phyloP scores from a whole-genome alignment of 2,329 filamentous ascomycete genomes.

The Ascocoryne sarcoides region DNA sequence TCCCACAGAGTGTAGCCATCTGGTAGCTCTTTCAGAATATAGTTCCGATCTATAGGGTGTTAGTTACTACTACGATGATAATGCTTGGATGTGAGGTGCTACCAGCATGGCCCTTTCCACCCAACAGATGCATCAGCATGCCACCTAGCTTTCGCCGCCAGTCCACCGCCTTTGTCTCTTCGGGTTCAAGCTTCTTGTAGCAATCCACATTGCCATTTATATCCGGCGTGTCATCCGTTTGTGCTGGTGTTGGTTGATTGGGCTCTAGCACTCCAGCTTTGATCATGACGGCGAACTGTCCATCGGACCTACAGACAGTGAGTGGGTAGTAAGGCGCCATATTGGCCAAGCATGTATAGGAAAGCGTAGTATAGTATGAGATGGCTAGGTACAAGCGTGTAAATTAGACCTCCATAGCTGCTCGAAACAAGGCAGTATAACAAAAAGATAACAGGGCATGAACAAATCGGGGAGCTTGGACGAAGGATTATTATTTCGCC shows the following conservation, averaged over 20 bases:
- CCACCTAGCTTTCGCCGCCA: conserved; percentile 50
- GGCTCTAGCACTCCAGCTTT: conserved; percentile 28
- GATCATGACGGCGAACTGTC: conserved; percentile 15
- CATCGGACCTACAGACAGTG: conserved; percentile 23
- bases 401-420: no score
- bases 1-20: conserved; percentile 50
- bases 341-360: no score
- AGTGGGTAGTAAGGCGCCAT: conserved; percentile 23
- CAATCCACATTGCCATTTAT: conserved; percentile 44
- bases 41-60: conserved; percentile 29
- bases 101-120: conserved; percentile 24
- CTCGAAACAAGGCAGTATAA: no score
- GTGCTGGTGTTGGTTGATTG: conserved; percentile 42
- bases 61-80: conserved; percentile 1
- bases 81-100: conserved; percentile 1
- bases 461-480: no score
- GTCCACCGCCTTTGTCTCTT: conserved; percentile 45
- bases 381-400: no score
- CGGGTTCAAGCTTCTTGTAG: conserved; percentile 40
- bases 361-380: no score
- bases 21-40: conserved; percentile 44
- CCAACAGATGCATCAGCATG: conserved; percentile 46
- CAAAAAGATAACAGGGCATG: no score
- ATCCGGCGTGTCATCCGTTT: conserved; percentile 43
- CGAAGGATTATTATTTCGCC: no score